A percentile compares a stretch with the other conserved stretches of the same genome.
These are phyloP conservation scores for Anthracocystis panici-leucophaei DNA, from an alignment of 1,284 basidiomycete genomes.

Conservation along the genomic window DNA sequence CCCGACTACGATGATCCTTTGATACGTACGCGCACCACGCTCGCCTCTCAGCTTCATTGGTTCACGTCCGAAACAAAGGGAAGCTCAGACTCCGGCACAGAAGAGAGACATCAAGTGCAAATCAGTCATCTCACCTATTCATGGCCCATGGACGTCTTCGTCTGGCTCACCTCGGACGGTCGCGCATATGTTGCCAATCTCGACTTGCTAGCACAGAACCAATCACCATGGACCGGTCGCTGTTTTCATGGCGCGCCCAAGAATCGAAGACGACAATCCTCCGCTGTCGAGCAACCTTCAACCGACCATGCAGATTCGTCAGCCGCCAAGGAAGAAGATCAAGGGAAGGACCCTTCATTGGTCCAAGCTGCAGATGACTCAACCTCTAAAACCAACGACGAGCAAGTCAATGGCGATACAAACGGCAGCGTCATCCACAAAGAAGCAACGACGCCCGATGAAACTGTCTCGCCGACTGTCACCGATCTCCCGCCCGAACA, in stretches of 20 bases:
- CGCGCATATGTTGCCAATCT: slow-evolving; percentile 55
- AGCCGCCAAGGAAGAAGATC: not conserved
- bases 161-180: slow-evolving; percentile 64
- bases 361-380: not conserved
- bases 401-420: slow-evolving; percentile 4
- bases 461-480: not conserved
- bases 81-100: not conserved
- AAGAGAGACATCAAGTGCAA: slow-evolving; percentile 12
- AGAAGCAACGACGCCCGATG: not conserved
- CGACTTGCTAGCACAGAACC: slow-evolving; percentile 34
- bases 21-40: slow-evolving; percentile 52
- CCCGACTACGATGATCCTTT: slow-evolving; percentile 31
- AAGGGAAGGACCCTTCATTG: not conserved
- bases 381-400: not conserved
- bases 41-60: slow-evolving; percentile 45
- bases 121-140: slow-evolving; percentile 52
- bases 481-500: slow-evolving; percentile 71
- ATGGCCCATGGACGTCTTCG: slow-evolving; percentile 60
- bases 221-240: slow-evolving; percentile 45
- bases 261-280: slow-evolving; percentile 24
- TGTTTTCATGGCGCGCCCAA: slow-evolving; percentile 52
- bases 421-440: not conserved
- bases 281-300: not conserved
- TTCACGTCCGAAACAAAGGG: slow-evolving; percentile 14
- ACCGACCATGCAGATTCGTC: not conserved